Base-by-base conservation (phyloP, 2,329 filamentous ascomycete genomes). In the Botryotinia calthae region DNA sequence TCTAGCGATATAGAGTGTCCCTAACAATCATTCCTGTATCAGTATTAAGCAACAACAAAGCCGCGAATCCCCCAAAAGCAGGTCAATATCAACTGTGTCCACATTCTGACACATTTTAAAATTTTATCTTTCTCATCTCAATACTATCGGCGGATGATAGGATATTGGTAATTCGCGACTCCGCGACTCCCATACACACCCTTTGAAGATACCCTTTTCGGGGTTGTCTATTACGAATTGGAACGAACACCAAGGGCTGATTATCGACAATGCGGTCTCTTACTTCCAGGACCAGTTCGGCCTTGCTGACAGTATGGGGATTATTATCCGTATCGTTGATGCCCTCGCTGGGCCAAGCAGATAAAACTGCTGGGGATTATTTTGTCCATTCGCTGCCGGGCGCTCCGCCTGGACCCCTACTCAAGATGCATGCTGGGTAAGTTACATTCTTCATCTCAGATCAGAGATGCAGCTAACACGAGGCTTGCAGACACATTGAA, bases 361-460 rank as follows among this genome's bases (percentile, higher is more conserved):
- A 85, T 48, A 89, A 89, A 81, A 86, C 87, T 2, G 91, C 93
- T 64, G 93, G 91, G 46, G 95, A 99, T 82, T 99, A 98, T 83
- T 98, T 91, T 84, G 92, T 99, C 71, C 90, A 89, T 78, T 89
- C 90, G 14, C 86, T 99, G 31, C 96, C 96, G 9, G 96, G 97
- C 46, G 90, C 93, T 72, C 95, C 97, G 16, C 86, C 89, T 77
- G 91, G 89, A 31, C 90, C 93, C 54, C 84, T 94, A 74, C 75
- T 97, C 80, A 98, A 97, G 86, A 98, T 98, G 95, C 96, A 98
- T 87, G 95, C 96, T 84, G 96, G 96, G 94, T 97, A 85, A 85
- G 91, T 83, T 71, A 73, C 64, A 54, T 66, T 68, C 62, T 40
- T 70, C 69, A 68, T 44, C 28, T 58, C 16, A 48, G 5, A 34